Evolutionary conservation across 83 land plant genomes (phyloP), one percentile per base, ranked within the genome.

Genomic region (Diphasiastrum complanatum): DNA sequence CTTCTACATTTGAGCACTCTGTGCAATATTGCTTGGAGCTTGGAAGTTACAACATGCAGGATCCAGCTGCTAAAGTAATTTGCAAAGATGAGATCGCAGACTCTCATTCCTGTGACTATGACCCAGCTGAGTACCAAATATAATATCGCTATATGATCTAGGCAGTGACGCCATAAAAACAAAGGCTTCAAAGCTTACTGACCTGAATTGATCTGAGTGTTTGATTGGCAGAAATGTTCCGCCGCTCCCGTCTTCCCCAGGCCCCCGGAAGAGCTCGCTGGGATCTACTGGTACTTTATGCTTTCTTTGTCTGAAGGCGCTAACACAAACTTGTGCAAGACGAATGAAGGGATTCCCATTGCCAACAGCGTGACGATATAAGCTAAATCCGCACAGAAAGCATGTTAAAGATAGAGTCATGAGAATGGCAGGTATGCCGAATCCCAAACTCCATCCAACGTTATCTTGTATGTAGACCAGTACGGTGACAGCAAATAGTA

Each of bases 271-370:
- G 18, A 90, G 81, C 45, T 76, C 69, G n/a, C 41, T 45, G 2
- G 76, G 67, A 48, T 86, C 77, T 6, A 18, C 11, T 1, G 92
- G 84, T n/a, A 78, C 24, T 2, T 37, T 1, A 3, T 71, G 64
- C 12, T 52, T 68, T 74, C 89, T 23, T 29, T 86, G 86, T 43
- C 81, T 61, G 5, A 63, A 18, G 11, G 86, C 80, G 18, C 86
- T 82, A 33, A 84, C 82, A 2, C 72, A 38, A 47, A 90, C 92
- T 64, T 65, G 73, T 0, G 84, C 83, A 36, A 85, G 61, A 35
- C 51, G 22, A 5, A 79, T 78, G 43, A 90, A 72, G 0, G 89
- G 89, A 51, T 84, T 84, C 6, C 86, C 84, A 2, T 52, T 35
- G 2, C 74, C 74, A 1, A 60, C 28, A 24, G 66, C 68, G 40